Evolutionary conservation across 257 asterid species (phyloP), one percentile per base, ranked within the genome.

Genomic region (Linderniella brevidens): DNA sequence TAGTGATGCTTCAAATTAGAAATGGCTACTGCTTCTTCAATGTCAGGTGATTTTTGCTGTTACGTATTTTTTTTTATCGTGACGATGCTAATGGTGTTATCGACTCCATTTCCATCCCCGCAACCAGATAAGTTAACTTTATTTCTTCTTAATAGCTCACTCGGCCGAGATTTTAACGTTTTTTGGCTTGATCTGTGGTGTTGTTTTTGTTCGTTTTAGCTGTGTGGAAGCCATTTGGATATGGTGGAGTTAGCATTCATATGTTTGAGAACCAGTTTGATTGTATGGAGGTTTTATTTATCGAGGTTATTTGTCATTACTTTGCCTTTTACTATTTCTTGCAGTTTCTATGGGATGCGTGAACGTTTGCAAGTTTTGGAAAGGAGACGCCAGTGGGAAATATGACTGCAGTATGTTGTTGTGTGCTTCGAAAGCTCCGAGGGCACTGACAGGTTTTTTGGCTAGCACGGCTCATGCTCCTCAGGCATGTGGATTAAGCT

Each of bases 261-360:
- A 20, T 37, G 44, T 52, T 37, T 4, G 14, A 15, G 8, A 52
- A 19, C 44, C 8, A 11, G 43, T 25, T 14, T 19, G 14, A 18
- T 40, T 46, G 13, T 52, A 8, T n/a, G 19, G 35, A 25, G 32
- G n/a, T 32, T 17, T 20, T 52, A 43, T 11, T 51, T 48, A 44
- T 17, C 41, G 46, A 40, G 49, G 43, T 19, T 8, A 15, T 16
- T 40, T 37, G 10, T 17, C 40, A 17, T 44, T 46, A 3, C 46
- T 8, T 59, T 16, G 19, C 51, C n/a, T 38, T 41, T n/a, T 46
- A 19, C 52, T 56, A 29, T 40, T 9, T 50, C 52, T 56, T 60
- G 77, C 78, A 84, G 95, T 84, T 54, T 74, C 88, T 38, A 63
- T 78, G 13, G 92, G 78, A 76, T 81, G 88, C 59, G 79, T 76